Evolutionary conservation across 352 stramenopile genomes (phyloP).

Genomic region (Phytophthora chlamydospora): DNA sequence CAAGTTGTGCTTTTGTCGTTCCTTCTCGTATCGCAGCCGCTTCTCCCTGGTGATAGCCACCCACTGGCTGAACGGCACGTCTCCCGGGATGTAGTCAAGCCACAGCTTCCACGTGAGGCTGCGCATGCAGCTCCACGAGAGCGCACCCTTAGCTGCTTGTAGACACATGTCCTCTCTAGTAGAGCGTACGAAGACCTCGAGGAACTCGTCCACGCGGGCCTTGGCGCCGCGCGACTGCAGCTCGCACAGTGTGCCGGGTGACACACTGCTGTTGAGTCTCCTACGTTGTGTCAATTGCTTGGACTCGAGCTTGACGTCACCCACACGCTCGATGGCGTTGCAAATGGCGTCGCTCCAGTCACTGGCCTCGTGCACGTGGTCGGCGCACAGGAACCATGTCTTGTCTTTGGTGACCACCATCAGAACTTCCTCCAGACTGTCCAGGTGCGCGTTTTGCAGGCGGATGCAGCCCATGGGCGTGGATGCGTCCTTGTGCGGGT

Average conservation of each 20-base stretch:
- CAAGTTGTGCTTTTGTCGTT: slow-evolving; percentile 37
- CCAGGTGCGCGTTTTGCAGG: slow-evolving; percentile 70
- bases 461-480: slow-evolving; percentile 56
- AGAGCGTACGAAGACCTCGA: slow-evolving; percentile 73
- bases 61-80: slow-evolving; percentile 61
- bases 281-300: slow-evolving; percentile 20
- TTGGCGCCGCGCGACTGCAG: slow-evolving; percentile 63
- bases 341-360: slow-evolving; percentile 76
- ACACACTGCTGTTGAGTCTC: slow-evolving; percentile 53
- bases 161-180: slow-evolving; percentile 51
- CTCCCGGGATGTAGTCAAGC: slow-evolving; percentile 58
- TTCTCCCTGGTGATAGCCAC: slow-evolving; percentile 37
- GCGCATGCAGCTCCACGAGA: slow-evolving; percentile 78
- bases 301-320: slow-evolving; percentile 10
- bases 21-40: slow-evolving; percentile 48
- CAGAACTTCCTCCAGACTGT: slow-evolving; percentile 74
- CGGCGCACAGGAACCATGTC: slow-evolving; percentile 83
- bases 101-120: slow-evolving; percentile 77
- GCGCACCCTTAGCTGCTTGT: slow-evolving; percentile 63
- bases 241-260: slow-evolving; percentile 54
- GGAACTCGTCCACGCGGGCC: slow-evolving; percentile 69
- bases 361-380: slow-evolving; percentile 54
- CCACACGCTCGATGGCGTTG: slow-evolving; percentile 55
- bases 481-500: slow-evolving; percentile 44
- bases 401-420: slow-evolving; percentile 80